These are phyloP conservation scores for Sugiyamaella smithiae DNA, from an alignment of 805 yeast species.

Conservation along the genomic window DNA sequence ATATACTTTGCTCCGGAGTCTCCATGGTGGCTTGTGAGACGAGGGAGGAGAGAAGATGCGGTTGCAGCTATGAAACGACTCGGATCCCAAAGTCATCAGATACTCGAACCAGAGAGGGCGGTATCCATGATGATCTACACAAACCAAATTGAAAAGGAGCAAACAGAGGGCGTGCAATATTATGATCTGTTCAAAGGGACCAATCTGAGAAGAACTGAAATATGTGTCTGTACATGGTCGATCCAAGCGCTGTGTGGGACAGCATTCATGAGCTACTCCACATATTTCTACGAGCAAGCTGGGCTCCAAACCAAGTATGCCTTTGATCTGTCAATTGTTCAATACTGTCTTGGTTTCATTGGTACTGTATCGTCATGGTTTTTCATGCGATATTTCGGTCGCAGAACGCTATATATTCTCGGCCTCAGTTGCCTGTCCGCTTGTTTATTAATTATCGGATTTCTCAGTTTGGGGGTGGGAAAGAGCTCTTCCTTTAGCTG, in stretches of 20 bases:
- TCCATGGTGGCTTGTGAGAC: constrained; percentile 54
- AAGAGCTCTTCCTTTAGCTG: constrained; percentile 1
- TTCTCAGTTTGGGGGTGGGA: constrained; percentile 12
- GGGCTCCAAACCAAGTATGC: constrained; percentile 28
- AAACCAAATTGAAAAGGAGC: too few species aligned
- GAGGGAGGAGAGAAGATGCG: constrained; percentile 44
- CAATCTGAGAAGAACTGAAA: constrained; percentile 49
- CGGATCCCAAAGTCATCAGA: constrained; percentile 37
- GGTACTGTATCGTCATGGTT: constrained; percentile 36
- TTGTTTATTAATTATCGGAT: constrained; percentile 44
- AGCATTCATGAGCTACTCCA: not conserved
- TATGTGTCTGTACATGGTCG: constrained; percentile 46
- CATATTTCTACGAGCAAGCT: constrained; percentile 45
- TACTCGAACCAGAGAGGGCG: constrained; percentile 31
- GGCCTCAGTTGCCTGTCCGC: constrained; percentile 39
- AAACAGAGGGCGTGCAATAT: constrained; percentile 3
- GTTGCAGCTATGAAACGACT: constrained; percentile 38
- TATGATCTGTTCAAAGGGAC: constrained; percentile 47
- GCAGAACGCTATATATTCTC: constrained; percentile 23
- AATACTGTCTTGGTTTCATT: constrained; percentile 43
- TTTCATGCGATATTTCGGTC: constrained; percentile 21
- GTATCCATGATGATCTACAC: constrained; percentile 32
- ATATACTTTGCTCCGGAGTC: constrained; percentile 49
- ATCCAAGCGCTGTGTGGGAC: constrained; percentile 37
- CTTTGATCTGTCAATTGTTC: constrained; percentile 46